A percentile compares a stretch with the other conserved stretches of the same genome.
Evolutionary conservation across 371 early-diverging fungal genomes (phyloP).

Genomic region (Phascolomyces articulosus): DNA sequence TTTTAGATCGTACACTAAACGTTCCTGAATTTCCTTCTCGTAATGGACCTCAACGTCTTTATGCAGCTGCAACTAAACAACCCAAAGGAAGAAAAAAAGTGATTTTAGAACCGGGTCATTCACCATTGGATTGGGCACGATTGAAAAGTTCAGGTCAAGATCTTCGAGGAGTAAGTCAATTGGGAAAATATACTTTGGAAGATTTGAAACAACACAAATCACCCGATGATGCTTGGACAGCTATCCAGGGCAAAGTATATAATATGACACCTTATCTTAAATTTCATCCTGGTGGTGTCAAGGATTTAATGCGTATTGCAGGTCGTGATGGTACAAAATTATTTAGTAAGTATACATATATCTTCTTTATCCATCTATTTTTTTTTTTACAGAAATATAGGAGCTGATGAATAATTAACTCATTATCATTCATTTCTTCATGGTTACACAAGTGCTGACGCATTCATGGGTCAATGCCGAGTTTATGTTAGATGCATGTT

Average conservation of each 20-base stretch:
- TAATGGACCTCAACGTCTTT: constrained; percentile 54
- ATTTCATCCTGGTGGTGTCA: constrained; percentile 92
- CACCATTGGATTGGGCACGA: constrained; percentile 93
- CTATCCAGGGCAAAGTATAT: constrained; percentile 91
- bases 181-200: constrained; percentile 69
- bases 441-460: constrained; percentile 60
- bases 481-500: constrained; percentile 79
- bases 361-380: background rate
- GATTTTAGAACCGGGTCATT: constrained; percentile 86
- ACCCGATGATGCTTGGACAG: constrained; percentile 92
- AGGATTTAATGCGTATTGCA: constrained; percentile 90
- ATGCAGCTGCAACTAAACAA: constrained; percentile 50
- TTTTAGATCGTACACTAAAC: constrained; percentile 29
- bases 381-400: background rate
- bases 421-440: background rate
- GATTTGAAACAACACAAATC: constrained; percentile 83
- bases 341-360: constrained; percentile 86
- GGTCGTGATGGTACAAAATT: constrained; percentile 95
- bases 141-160: constrained; percentile 76
- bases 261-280: constrained; percentile 94
- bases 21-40: constrained; percentile 54
- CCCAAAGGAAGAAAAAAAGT: constrained; percentile 75
- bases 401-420: too few species aligned
- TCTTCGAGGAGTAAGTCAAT: constrained; percentile 65
- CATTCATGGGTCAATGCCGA: constrained; percentile 97